Evolutionary conservation across 2,329 filamentous ascomycete species (phyloP), one percentile per base, ranked within the genome.

Genomic region (Scorias spongiosa): DNA sequence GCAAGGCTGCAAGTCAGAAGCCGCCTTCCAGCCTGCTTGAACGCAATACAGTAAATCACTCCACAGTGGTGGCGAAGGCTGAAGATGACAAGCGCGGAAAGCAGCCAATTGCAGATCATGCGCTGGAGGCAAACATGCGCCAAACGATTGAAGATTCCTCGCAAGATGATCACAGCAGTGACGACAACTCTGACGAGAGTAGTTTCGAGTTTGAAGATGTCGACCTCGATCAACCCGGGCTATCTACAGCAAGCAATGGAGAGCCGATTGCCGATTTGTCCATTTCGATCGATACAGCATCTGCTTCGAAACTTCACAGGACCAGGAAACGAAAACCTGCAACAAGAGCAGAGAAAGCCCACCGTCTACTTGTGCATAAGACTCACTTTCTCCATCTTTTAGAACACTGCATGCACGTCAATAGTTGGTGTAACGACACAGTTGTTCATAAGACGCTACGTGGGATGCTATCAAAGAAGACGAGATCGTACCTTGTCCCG

Each of bases 331-430:
- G 72, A 42, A 75, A 71, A 48, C 69, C 72, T 15, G 63, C 73
- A 12, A 74, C 74, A 1, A 66, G 67, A 6, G 66, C 68, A 1
- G 78, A 81, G 49, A 78, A 71, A 49, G 72, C 69, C 40, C 57
- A 71, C 28, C 76, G 88, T 15, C 60, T 91, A 28, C 74, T 85
- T 42, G 71, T 87, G n/a, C 91, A 98, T 62, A 93, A 89, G 62
- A 69, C 79, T 48, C 88, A 98, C 63, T 51, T 96, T 0, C 66
- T 95, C 11, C 93, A 85, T 58, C 70, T 98, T 2, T 63, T 98
- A 12, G 76, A 78, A 9, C 85, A 96, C 61, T 80, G 12, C 74
- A 83, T 51, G 69, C 77, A 45, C 78, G 88, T 57, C 44, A 98
- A 96, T 57, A 68, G 75, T 44, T 95, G 89, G 86, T 95, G 88